Base-by-base conservation (phyloP, 129 eudicot species). In the Lactuca saligna region DNA sequence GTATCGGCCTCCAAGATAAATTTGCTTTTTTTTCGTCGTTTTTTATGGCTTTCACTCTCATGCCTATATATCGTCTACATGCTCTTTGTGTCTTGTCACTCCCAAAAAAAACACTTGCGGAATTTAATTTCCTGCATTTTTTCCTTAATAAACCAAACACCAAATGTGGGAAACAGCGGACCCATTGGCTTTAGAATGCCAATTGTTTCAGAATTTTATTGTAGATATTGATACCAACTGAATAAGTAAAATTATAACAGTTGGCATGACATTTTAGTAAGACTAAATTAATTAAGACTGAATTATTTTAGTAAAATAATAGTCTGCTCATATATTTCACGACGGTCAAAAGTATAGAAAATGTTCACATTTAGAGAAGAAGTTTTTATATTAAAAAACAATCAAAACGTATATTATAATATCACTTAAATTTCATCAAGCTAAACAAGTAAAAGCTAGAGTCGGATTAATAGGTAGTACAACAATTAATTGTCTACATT, bases 61-160 rank as follows among this genome's bases (percentile, higher is more conserved):
- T 32, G 66, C 66, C 66, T 54, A 66, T 17, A 3, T 2, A 6
- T 12, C 55, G n/a, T 65, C 65, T 12, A 56, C 73, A 57, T 57
- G 67, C 56, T 74, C 54, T 74, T 57, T 66, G 73, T 57, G 67
- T 51, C 31, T 64, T 73, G 50, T 65, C 31, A 34, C 72, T 66
- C 34, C 8, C 75, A 31, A 0, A 33, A 33, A 46, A 29, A 38
- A 33, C 48, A 70, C 54, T 29, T 42, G 48, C 20, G 13, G n/a
- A 57, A 15, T 69, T 38, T 7, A 1, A 3, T 46, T 44, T 14
- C 8, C 49, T 41, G 46, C 8, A 17, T 11, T 12, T 9, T 38
- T 25, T 14, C 4, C 20, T 33, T 38, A 32, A 64, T 16, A 39
- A 41, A 56, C 63, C 12, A 31, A 38, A 29, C 55, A 3, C 29